A percentile compares a stretch with the other conserved stretches of the same genome.
Conservation (phyloP, 1,284 basidiomycete genomes). For the Athelia psychrophila region DNA sequence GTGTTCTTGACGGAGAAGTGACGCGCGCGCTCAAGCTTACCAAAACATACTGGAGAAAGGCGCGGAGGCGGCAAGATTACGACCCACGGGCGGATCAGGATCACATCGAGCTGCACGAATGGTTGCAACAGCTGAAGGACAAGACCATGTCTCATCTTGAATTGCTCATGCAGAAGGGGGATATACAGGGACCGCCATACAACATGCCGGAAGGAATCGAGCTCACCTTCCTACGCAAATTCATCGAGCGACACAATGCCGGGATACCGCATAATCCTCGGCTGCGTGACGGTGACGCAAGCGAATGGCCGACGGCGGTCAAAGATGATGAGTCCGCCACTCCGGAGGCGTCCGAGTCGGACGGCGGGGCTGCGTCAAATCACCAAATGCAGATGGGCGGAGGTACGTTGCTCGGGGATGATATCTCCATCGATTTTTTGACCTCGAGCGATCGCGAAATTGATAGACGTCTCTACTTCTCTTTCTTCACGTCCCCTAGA, state of each 20-base stretch:
- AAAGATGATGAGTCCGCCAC: constrained; percentile 49
- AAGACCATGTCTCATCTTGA: constrained; percentile 83
- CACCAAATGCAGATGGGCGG: constrained; percentile 31
- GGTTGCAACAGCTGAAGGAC: constrained; percentile 80
- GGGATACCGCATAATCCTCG: constrained; percentile 75
- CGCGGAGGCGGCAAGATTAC: constrained; percentile 74
- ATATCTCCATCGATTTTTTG: neutral
- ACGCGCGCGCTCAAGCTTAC: constrained; percentile 75
- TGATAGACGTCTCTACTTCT: neutral
- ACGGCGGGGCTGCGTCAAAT: constrained; percentile 37
- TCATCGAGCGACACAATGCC: constrained; percentile 70
- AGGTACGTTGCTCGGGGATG: constrained; percentile 27
- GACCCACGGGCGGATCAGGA: constrained; percentile 79
- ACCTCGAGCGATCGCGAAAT: neutral
- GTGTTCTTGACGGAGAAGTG: constrained; percentile 69
- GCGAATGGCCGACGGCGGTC: constrained; percentile 31
- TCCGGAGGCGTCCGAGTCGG: constrained; percentile 50
- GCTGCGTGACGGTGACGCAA: constrained; percentile 48
- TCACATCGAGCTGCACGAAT: constrained; percentile 82
- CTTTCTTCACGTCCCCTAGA: neutral
- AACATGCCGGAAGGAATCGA: constrained; percentile 75
- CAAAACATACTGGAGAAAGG: constrained; percentile 80
- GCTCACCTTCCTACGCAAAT: constrained; percentile 72
- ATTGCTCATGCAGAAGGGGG: constrained; percentile 79
- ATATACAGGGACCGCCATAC: constrained; percentile 78